phyloP scores from a whole-genome alignment of 139 green algal species.

The Chlorella sorokiniana region DNA sequence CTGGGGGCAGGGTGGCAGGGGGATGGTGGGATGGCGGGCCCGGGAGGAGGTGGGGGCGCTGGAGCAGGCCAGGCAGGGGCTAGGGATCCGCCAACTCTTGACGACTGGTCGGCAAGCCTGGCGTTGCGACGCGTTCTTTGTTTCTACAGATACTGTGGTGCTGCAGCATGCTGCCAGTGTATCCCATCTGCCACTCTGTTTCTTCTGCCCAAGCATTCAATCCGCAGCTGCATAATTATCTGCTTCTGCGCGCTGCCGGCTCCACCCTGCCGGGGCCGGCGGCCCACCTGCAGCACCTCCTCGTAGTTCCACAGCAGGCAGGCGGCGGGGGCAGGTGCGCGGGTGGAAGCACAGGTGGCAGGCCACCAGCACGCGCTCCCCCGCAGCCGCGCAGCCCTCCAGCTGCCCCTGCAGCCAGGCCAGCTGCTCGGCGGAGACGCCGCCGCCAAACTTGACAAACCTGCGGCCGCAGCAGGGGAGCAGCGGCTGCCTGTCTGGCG shows the following conservation, averaged over 20 bases:
- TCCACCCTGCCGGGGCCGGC: neutral
- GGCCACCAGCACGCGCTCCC: slow-evolving; percentile 57
- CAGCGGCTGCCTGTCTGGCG: neutral
- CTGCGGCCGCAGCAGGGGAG: neutral
- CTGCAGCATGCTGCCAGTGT: too few species aligned
- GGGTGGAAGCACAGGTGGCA: slow-evolving; percentile 59
- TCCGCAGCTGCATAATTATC: too few species aligned
- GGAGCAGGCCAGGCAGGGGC: neutral
- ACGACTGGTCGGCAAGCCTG: neutral
- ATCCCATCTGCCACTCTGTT: too few species aligned
- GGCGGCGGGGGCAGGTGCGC: slow-evolving; percentile 41
- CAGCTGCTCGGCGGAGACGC: slow-evolving; percentile 68
- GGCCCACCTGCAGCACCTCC: slow-evolving; percentile 44
- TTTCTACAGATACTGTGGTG: too few species aligned
- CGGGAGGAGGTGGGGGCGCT: too few species aligned
- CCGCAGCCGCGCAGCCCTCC: slow-evolving; percentile 9
- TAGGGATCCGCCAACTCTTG: too few species aligned
- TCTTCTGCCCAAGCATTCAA: too few species aligned
- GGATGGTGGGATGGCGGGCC: neutral
- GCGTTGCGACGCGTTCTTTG: too few species aligned
- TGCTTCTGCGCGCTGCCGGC: too few species aligned
- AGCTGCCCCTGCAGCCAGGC: slow-evolving; percentile 69
- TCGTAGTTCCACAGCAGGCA: slow-evolving; percentile 82
- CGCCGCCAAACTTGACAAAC: slow-evolving; percentile 89
- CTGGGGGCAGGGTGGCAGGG: neutral